Percentiles rank a stretch among this genome's conserved stretches.
These are phyloP conservation scores for Schizochytrium sp. DNA, from an alignment of 108 stramenopile genomes.

Conservation along the genomic window DNA sequence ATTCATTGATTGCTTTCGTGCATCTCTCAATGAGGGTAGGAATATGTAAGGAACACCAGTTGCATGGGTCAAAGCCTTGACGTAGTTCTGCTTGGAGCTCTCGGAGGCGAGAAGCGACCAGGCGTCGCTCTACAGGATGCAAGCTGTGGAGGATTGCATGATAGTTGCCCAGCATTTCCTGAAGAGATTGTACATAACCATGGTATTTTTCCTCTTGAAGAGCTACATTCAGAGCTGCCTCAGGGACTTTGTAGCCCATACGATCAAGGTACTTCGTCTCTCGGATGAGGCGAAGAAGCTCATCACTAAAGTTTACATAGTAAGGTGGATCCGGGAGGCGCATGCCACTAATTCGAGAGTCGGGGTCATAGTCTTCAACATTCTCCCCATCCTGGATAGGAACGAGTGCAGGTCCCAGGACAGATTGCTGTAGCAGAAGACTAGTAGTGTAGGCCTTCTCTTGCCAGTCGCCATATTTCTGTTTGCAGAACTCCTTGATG, in stretches of 20 bases:
- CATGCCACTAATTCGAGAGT: neutral
- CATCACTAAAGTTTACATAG: constrained; percentile 76
- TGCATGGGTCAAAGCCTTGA: constrained; percentile 77
- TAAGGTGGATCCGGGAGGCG: constrained; percentile 79
- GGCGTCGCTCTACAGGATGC: constrained; percentile 71
- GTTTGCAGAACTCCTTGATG: constrained; percentile 74
- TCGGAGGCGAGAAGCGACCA: constrained; percentile 72
- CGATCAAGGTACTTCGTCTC: constrained; percentile 82
- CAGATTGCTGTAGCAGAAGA: constrained; percentile 78
- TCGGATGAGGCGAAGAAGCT: constrained; percentile 75
- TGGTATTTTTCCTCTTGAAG: constrained; percentile 82
- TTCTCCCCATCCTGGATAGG: constrained; percentile 17
- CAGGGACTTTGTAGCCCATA: constrained; percentile 80
- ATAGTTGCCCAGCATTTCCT: constrained; percentile 74
- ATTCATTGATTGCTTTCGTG: constrained; percentile 75
- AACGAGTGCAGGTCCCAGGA: constrained; percentile 68
- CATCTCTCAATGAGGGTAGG: constrained; percentile 77
- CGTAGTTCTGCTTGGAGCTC: constrained; percentile 69
- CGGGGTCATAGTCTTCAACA: neutral
- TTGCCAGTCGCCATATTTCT: constrained; percentile 77
- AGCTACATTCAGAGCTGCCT: constrained; percentile 80
- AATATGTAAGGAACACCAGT: constrained; percentile 83
- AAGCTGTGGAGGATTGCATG: constrained; percentile 68
- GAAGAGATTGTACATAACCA: constrained; percentile 70
- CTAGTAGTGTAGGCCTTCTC: constrained; percentile 67